These are phyloP conservation scores for Boeremia exigua DNA, from an alignment of 2,329 filamentous ascomycete species.

Conservation along the genomic window DNA sequence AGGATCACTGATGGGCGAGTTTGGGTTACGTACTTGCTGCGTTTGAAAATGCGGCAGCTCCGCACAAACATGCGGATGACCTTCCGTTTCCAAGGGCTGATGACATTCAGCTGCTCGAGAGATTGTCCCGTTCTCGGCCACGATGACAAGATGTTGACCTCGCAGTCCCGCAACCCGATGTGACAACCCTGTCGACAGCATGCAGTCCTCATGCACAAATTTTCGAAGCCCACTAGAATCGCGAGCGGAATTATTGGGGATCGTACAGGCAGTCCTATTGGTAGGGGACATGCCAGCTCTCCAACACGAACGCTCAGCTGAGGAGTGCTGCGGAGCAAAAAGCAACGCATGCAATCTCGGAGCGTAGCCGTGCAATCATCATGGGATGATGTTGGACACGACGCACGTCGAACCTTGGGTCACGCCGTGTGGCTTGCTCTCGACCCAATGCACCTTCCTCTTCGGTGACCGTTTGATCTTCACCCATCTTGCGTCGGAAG, in stretches of 20 bases:
- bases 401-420: slow-evolving; percentile 15
- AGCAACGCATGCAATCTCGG: slow-evolving; percentile 6
- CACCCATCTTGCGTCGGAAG: slow-evolving; percentile 13
- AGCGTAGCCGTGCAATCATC: neutral
- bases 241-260: slow-evolving; percentile 25
- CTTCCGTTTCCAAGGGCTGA: slow-evolving; percentile 33
- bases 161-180: slow-evolving; percentile 7
- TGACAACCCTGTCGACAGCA: slow-evolving; percentile 8
- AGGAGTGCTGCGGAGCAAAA: slow-evolving; percentile 6
- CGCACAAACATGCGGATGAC: slow-evolving; percentile 26
- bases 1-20: neutral
- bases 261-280: slow-evolving; percentile 24
- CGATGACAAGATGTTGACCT: slow-evolving; percentile 23
- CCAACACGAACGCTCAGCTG: slow-evolving; percentile 11
- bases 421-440: slow-evolving; percentile 17
- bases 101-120: slow-evolving; percentile 29
- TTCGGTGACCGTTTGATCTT: slow-evolving; percentile 20
- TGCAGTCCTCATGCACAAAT: slow-evolving; percentile 8
- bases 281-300: slow-evolving; percentile 1
- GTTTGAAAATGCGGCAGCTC: slow-evolving; percentile 19
- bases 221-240: slow-evolving; percentile 29
- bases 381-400: slow-evolving; percentile 2
- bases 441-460: slow-evolving; percentile 21
- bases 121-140: slow-evolving; percentile 21
- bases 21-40: slow-evolving; percentile 13